A percentile compares a stretch with the other conserved stretches of the same genome.
These are phyloP conservation scores for Trichoderma semiorbis DNA, from an alignment of 2,329 filamentous ascomycete genomes.

Conservation along the genomic window DNA sequence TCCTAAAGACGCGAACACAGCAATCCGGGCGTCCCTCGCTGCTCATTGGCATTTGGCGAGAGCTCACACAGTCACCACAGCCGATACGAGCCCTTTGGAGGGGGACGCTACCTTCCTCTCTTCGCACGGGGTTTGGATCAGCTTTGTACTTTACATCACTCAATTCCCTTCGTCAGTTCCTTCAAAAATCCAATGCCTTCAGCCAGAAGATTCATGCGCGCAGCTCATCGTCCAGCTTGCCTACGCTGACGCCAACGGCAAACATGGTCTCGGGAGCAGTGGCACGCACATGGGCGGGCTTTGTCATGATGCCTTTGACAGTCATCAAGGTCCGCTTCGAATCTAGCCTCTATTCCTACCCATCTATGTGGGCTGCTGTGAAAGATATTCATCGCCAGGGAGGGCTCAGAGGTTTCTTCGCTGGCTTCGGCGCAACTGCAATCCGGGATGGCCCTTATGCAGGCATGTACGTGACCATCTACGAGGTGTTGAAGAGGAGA, in stretches of 20 bases:
- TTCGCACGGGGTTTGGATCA: constrained; percentile 88
- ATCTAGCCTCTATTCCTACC: constrained; percentile 79
- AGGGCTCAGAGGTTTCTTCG: constrained; percentile 82
- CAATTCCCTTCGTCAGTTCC: constrained; percentile 73
- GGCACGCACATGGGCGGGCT: constrained; percentile 81
- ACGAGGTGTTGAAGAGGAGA: constrained; percentile 75
- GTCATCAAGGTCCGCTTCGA: constrained; percentile 97
- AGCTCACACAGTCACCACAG: constrained; percentile 55
- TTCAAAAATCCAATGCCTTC: constrained; percentile 33
- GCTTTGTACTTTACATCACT: constrained; percentile 92
- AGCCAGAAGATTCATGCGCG: constrained; percentile 24
- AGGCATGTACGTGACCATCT: constrained; percentile 89
- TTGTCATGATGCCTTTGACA: constrained; percentile 92
- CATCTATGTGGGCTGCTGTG: constrained; percentile 68
- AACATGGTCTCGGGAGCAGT: constrained; percentile 83
- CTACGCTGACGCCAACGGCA: constrained; percentile 75
- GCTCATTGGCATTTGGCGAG: constrained; percentile 26
- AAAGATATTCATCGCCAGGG: constrained; percentile 70
- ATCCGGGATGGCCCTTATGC: constrained; percentile 95
- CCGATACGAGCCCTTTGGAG: constrained; percentile 77
- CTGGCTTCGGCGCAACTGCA: constrained; percentile 89
- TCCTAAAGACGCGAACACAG: constrained; percentile 94
- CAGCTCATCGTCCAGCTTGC: constrained; percentile 64
- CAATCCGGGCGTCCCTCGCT: constrained; percentile 75
- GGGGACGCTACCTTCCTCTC: constrained; percentile 85